phyloP scores from a whole-genome alignment of 129 eudicot species.

The Flaveria robusta region DNA sequence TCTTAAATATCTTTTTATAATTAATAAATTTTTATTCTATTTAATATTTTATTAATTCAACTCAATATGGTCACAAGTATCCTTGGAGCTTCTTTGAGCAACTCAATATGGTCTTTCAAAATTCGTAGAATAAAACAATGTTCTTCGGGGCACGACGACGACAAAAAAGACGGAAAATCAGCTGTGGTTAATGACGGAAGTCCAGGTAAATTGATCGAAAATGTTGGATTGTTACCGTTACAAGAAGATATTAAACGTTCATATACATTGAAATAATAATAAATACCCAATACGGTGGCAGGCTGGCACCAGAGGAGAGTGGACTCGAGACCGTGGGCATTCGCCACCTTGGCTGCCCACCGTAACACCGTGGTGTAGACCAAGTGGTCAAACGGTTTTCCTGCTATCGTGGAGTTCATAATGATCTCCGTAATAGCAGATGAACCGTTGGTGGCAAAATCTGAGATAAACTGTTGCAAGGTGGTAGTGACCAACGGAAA shows the following conservation, averaged over 20 bases:
- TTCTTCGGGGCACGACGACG: conserved; percentile 22
- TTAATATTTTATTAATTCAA: too few relatives aligned
- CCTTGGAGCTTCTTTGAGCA: conserved; percentile 19
- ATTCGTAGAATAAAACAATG: neutral
- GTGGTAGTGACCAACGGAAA: conserved; percentile 25
- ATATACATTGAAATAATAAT: conserved; percentile 44
- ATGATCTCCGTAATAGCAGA: conserved; percentile 20
- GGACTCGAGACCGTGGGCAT: conserved; percentile 32
- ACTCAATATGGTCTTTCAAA: conserved; percentile 18
- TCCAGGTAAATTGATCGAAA: conserved; percentile 38
- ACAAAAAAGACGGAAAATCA: conserved; percentile 39
- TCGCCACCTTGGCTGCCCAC: conserved; percentile 52
- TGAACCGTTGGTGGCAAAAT: conserved; percentile 14
- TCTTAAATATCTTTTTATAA: too few relatives aligned
- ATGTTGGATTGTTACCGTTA: neutral
- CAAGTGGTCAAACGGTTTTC: too few relatives aligned
- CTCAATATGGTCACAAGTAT: too few relatives aligned
- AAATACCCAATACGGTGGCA: conserved; percentile 37
- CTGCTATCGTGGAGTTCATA: neutral
- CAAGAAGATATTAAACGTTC: neutral
- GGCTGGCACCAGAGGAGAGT: conserved; percentile 57
- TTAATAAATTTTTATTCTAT: too few relatives aligned
- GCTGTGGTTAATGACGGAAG: conserved; percentile 21
- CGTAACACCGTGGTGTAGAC: conserved; percentile 37
- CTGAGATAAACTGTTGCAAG: conserved; percentile 28